Evolutionary conservation across 2,329 filamentous ascomycete genomes (phyloP).

Genomic region (Tolypocladium pustulatum): DNA sequence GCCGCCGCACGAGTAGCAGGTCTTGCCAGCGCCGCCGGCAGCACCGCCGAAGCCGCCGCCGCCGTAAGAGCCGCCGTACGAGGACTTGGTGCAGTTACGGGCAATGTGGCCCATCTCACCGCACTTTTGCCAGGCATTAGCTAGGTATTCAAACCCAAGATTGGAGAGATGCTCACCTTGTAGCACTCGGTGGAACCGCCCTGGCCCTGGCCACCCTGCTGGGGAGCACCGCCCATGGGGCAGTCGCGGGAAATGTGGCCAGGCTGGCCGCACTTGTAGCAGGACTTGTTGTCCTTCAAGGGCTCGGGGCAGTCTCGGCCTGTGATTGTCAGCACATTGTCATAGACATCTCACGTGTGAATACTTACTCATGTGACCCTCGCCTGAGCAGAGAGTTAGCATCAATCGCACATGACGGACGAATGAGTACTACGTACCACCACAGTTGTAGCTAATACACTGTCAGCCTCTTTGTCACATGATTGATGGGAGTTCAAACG

Average conservation of each 20-base stretch:
- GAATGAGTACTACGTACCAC: conserved; percentile 41
- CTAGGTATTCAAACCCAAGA: no score
- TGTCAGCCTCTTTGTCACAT: conserved; percentile 8
- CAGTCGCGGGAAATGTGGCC: conserved; percentile 92
- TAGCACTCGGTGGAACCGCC: conserved; percentile 67
- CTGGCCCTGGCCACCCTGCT: conserved; percentile 33
- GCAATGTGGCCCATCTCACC: conserved; percentile 95
- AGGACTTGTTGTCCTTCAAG: conserved; percentile 74
- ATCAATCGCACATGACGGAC: conserved; percentile 1
- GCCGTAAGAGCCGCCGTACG: conserved; percentile 26
- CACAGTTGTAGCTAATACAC: conserved; percentile 66
- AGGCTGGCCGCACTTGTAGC: conserved; percentile 68
- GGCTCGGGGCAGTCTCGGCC: conserved; percentile 86
- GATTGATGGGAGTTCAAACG: conserved; percentile 19
- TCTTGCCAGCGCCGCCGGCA: conserved; percentile 54
- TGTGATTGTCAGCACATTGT: conserved; percentile 19
- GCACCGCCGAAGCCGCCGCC: conserved; percentile 30
- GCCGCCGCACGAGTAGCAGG: conserved; percentile 96
- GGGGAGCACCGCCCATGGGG: conserved; percentile 40
- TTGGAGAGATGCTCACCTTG: conserved; percentile 43
- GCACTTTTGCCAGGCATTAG: conserved; percentile 42
- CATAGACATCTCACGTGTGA: neutral
- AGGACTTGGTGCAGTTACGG: conserved; percentile 68
- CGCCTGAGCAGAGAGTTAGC: conserved; percentile 26
- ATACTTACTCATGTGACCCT: conserved; percentile 68